Conservation (phyloP, 345 rosid species). For the Acer yangbiense region DNA sequence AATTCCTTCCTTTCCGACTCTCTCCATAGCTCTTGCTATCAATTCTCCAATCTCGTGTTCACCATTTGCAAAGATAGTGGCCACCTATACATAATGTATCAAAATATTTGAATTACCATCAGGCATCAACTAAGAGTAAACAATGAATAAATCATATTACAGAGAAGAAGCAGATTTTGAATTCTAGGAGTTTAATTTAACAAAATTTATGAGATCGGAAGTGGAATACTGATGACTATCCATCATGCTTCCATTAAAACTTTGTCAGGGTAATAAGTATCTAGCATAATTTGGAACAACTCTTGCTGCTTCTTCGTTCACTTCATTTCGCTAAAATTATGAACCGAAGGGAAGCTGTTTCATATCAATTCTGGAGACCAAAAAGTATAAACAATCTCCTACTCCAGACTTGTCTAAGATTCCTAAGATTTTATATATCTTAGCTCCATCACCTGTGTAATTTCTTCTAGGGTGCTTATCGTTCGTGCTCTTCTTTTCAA, state of each 20-base stretch:
- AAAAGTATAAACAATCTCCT: not conserved
- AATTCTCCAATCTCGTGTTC: slow-evolving; percentile 89
- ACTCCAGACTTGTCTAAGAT: not conserved
- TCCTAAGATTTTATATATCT: not conserved
- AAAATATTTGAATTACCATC: not conserved
- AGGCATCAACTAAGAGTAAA: slow-evolving; percentile 3
- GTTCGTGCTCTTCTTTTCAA: slow-evolving; percentile 77
- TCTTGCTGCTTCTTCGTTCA: not conserved
- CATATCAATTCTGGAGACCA: not conserved
- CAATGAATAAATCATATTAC: not conserved
- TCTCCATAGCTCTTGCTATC: slow-evolving; percentile 95
- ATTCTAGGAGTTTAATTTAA: slow-evolving; percentile 8
- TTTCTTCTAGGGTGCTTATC: slow-evolving; percentile 93
- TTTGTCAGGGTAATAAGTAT: not conserved
- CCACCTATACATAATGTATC: slow-evolving; percentile 52
- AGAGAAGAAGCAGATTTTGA: not conserved
- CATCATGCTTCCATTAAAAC: not conserved
- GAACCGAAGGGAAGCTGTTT: not conserved
- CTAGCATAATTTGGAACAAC: not conserved
- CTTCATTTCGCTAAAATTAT: not conserved
- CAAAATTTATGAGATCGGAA: not conserved
- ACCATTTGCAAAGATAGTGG: slow-evolving; percentile 90
- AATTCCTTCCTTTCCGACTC: slow-evolving; percentile 93
- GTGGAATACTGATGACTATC: not conserved
- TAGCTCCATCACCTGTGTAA: slow-evolving; percentile 58